Evolutionary conservation across 345 rosid species (phyloP).

Genomic region (Tarenaya hassleriana): DNA sequence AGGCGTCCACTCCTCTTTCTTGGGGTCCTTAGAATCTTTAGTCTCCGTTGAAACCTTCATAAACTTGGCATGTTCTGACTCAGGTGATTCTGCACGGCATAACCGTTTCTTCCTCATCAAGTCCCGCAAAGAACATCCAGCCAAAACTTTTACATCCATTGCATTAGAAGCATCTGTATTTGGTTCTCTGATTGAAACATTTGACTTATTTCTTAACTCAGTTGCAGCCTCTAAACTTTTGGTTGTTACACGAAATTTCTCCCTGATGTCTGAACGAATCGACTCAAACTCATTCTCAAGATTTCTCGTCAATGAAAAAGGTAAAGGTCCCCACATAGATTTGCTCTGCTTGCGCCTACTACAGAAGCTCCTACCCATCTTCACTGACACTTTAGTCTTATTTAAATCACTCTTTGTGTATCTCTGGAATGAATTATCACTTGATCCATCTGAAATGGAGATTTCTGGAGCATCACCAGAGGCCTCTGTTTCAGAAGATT

Average conservation of each 20-base stretch:
- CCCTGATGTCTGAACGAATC: conserved; percentile 20
- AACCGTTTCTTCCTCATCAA: conserved; percentile 78
- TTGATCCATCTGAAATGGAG: conserved; percentile 29
- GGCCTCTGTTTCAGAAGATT: conserved; percentile 43
- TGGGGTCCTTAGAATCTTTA: conserved; percentile 19
- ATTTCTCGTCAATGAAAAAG: conserved; percentile 36
- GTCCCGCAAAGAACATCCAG: conserved; percentile 64
- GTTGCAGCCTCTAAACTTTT: conserved; percentile 24
- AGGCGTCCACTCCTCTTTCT: conserved; percentile 11
- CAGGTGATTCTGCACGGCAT: conserved; percentile 37
- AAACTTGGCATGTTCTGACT: conserved; percentile 28
- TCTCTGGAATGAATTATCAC: conserved; percentile 33
- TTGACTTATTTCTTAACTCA: conserved; percentile 28
- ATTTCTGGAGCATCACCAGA: conserved; percentile 36
- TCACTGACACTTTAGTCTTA: conserved; percentile 27
- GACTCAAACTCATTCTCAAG: conserved; percentile 31
- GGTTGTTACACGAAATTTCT: conserved; percentile 29
- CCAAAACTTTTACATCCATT: conserved; percentile 29
- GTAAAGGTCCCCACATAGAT: conserved; percentile 62
- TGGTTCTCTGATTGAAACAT: conserved; percentile 26
- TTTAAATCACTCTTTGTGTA: conserved; percentile 36
- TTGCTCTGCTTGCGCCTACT: conserved; percentile 34
- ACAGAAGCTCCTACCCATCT: conserved; percentile 23
- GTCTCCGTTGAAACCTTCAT: conserved; percentile 30
- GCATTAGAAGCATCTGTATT: conserved; percentile 28